Conservation (phyloP, 805 yeast species). For the Yarrowia hollandica region DNA sequence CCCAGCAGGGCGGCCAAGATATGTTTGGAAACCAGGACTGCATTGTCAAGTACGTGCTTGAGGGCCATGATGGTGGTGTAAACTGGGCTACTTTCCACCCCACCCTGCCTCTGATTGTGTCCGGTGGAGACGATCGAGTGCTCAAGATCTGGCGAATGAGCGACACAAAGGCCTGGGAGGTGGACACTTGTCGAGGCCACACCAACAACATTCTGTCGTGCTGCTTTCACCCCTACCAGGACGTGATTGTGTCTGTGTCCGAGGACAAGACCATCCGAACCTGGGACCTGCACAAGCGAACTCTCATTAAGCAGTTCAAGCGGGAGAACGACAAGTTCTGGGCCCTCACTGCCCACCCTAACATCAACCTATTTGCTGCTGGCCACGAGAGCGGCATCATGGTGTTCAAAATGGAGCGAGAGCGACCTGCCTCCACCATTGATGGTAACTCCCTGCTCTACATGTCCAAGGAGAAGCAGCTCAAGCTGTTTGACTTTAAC, state of each 20-base stretch:
- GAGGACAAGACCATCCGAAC: conserved; percentile 95
- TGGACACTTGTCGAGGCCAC: conserved; percentile 97
- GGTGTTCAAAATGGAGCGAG: conserved; percentile 97
- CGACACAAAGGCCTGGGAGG: conserved; percentile 98
- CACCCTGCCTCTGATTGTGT: conserved; percentile 87
- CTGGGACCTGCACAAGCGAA: conserved; percentile 94
- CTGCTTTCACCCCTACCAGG: conserved; percentile 90
- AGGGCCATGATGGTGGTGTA: conserved; percentile 98
- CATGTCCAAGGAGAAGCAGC: conserved; percentile 81
- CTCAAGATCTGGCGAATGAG: conserved; percentile 97
- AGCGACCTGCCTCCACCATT: conserved; percentile 84
- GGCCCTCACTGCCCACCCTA: conserved; percentile 86
- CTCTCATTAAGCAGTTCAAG: conserved; percentile 90
- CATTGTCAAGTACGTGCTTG: conserved; percentile 89
- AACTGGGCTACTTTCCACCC: conserved; percentile 99
- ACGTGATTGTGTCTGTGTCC: conserved; percentile 85
- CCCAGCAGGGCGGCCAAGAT: conserved; percentile 61
- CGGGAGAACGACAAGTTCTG: conserved; percentile 94
- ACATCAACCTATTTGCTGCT: conserved; percentile 88
- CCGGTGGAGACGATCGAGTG: conserved; percentile 94
- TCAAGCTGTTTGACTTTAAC: conserved; percentile 73
- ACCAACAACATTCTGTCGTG: conserved; percentile 89
- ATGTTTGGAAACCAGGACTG: conserved; percentile 94
- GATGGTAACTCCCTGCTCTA: conserved; percentile 73
- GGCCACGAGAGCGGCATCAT: conserved; percentile 97